Evolutionary conservation across 2,329 filamentous ascomycete genomes (phyloP).

Genomic region (Aureobasidium subglaciale): DNA sequence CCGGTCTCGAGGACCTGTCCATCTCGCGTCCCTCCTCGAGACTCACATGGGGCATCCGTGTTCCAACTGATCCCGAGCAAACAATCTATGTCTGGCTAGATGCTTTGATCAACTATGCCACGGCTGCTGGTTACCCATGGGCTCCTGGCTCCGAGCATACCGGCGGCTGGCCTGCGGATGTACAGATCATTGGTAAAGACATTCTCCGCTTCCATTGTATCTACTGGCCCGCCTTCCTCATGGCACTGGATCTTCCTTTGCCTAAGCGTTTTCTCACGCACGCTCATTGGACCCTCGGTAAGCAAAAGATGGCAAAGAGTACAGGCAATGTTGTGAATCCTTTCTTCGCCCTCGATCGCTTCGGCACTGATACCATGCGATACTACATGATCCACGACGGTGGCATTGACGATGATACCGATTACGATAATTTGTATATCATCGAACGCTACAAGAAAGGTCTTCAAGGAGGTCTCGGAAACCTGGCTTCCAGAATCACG

Average conservation of each 20-base stretch:
- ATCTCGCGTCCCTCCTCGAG: slow-evolving; percentile 75
- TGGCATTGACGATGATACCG: slow-evolving; percentile 66
- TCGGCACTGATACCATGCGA: slow-evolving; percentile 78
- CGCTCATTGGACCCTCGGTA: slow-evolving; percentile 90
- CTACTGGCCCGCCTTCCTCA: slow-evolving; percentile 94
- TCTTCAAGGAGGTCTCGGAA: slow-evolving; percentile 71
- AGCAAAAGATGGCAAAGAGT: slow-evolving; percentile 94
- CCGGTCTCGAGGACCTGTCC: slow-evolving; percentile 78
- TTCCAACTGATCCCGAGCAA: slow-evolving; percentile 75
- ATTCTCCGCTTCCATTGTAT: slow-evolving; percentile 94
- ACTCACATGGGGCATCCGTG: slow-evolving; percentile 79
- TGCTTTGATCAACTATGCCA: slow-evolving; percentile 88
- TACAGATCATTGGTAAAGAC: slow-evolving; percentile 93
- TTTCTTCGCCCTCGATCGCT: slow-evolving; percentile 82
- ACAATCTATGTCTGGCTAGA: slow-evolving; percentile 99
- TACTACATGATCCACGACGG: slow-evolving; percentile 83
- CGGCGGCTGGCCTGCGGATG: slow-evolving; percentile 79
- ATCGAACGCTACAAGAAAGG: slow-evolving; percentile 71
- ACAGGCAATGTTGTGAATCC: slow-evolving; percentile 93
- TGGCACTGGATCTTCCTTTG: slow-evolving; percentile 74
- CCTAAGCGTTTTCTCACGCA: slow-evolving; percentile 80
- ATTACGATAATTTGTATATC: slow-evolving; percentile 76
- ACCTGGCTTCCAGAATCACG: slow-evolving; percentile 65
- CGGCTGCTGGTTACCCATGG: slow-evolving; percentile 80
- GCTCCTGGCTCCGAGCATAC: slow-evolving; percentile 54